Evolutionary conservation across 768 basidiomycete species (phyloP), one percentile per base, ranked within the genome.

Genomic region (Tulasnella sp.): DNA sequence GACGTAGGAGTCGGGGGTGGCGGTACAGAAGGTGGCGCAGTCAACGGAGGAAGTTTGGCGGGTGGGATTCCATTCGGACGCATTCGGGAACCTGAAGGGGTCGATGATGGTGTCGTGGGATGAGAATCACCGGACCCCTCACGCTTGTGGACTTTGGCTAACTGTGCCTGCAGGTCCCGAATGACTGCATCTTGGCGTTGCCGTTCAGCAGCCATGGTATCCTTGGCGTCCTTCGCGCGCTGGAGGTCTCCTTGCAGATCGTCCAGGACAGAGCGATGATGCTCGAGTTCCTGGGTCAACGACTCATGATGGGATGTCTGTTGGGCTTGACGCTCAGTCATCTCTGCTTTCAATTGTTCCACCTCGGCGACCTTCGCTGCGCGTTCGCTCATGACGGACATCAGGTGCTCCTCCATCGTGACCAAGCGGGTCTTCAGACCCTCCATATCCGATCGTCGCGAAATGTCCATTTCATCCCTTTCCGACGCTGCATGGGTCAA

Each of bases 1-100:
- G 34, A 38, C 34, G 34, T 79, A 24, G 88, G 88, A 3, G 84
- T 81, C 17, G 87, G 88, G 1, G 87, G 87, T 21, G 88, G 88
- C 0, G 92, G 92, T 10, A 89, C 80, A 30, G 86, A 78, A 0
- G 92, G 92, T 10, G 92, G 89, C 8, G 92, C 91, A 0, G 86
- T 87, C 0, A 87, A 85, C 17, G 91, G 92, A 29, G 91, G 91
- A 15, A 87, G 78, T 70, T 92, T 92, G 65, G 80, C 74, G 27
- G 80, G 73, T 43, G 85, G 80, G 50, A 88, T 70, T 44, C 79
- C 80, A 60, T 78, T 78, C 55, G 77, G 71, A 58, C 85, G 79
- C 38, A 68, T 65, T 62, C 31, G 62, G 42, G 15, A 52, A 42
- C 17, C 55, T 25, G 48, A 56, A 46, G 42, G 59, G 5, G 34